phyloP scores from a whole-genome alignment of 257 asterid species.

The Buddleja alternifolia region DNA sequence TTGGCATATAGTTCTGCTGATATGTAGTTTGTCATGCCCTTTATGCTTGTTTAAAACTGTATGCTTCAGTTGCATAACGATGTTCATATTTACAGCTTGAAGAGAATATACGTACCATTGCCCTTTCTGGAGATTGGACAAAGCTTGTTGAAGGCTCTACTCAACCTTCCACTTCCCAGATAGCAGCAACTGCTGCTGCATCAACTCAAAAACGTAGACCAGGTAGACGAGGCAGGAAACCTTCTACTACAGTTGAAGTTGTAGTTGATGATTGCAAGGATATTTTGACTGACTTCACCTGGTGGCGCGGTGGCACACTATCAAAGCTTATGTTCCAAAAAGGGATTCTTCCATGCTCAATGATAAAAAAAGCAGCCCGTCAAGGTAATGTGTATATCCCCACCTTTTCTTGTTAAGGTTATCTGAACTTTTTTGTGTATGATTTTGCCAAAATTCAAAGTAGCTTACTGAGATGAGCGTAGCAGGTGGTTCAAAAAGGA shows the following conservation, averaged over 20 bases:
- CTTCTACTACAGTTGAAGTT: conserved; percentile 45
- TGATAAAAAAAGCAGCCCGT: conserved; percentile 62
- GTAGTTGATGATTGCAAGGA: conserved; percentile 48
- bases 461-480: conserved; percentile 32
- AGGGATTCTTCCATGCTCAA: conserved; percentile 56
- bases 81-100: conserved; percentile 60
- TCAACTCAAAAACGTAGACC: conserved; percentile 75
- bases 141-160: conserved; percentile 62
- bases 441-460: conserved; percentile 3
- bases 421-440: conserved; percentile 13
- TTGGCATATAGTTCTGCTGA: conserved; percentile 4
- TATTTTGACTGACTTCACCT: conserved; percentile 48
- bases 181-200: conserved; percentile 50
- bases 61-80: conserved; percentile 33
- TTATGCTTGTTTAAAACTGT: conserved; percentile 26
- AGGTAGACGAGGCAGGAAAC: conserved; percentile 79
- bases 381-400: conserved; percentile 52
- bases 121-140: conserved; percentile 77
- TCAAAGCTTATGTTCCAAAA: conserved; percentile 57
- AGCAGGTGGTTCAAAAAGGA: conserved; percentile 67
- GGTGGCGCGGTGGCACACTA: conserved; percentile 79
- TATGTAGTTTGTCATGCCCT: conserved; percentile 15
- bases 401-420: conserved; percentile 26
- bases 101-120: conserved; percentile 69
- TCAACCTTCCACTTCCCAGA: conserved; percentile 52